Base-by-base conservation (phyloP, 1,284 basidiomycete species). In the Pascua sp. region DNA sequence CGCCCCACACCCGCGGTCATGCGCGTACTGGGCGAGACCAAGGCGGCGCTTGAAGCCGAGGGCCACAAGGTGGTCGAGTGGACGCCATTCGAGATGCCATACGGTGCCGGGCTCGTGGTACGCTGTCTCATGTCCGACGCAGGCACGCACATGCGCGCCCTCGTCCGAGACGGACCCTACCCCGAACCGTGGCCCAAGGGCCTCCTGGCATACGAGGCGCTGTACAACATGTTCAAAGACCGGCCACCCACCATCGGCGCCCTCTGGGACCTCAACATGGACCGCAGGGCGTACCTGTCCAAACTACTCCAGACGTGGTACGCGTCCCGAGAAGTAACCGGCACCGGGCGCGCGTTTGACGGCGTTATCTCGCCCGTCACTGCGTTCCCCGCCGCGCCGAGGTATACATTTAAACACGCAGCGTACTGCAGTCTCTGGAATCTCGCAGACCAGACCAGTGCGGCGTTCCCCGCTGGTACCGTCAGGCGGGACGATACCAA, bases 1-100 rank as follows among this genome's bases (percentile, higher is more conserved):
- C 66, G 76, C 10, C 88, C 89, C 4, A 83, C 87, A 58, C 87
- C 88, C 0, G 86, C 88, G 0, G 72, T 89, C n/a, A 72, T 67
- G n/a, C 79, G 88, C 42, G 88, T 83, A 1, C 73, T 91, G 42
- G 78, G 83, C 63, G 79, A 77, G 49, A 80, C 81, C 2, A 83
- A 83, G 67, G 69, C 77, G 2, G 85, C 86, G 0, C 75, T 91
- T 32, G 59, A 81, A 17, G 79, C 75, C 5, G 84, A 84, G 5
- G 88, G 88, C 0, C 87, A 90, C 68, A 79, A 81, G 67, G 67
- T 78, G 10, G 62, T 78, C 53, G 76, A 75, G 38, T 78, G 70
- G 66, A 65, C 70, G 10, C 59, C 60, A 2, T 56, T 52, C 47
- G 45, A 57, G 37, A 37, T 36, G 38, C 11, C 15, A 17, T 42